Evolutionary conservation across 768 basidiomycete species (phyloP).

Genomic region (Mycena haematopus): DNA sequence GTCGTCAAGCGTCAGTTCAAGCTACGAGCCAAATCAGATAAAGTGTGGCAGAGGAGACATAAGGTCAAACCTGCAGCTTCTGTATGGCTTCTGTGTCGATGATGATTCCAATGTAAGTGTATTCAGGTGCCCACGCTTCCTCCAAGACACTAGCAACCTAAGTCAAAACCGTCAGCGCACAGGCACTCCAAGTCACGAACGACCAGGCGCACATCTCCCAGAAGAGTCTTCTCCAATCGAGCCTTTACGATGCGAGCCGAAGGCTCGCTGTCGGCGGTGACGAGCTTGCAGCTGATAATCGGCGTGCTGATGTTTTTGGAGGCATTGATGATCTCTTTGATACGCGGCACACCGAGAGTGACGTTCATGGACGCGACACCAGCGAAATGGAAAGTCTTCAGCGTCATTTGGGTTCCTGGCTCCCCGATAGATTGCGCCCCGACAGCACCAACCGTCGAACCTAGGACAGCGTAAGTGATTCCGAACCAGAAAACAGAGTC

Average conservation of each 20-base stretch:
- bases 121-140: slow-evolving; percentile 94
- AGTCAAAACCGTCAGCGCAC: slow-evolving; percentile 2
- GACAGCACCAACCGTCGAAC: slow-evolving; percentile 97
- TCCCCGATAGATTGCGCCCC: slow-evolving; percentile 99
- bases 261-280: slow-evolving; percentile 84
- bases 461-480: slow-evolving; percentile 44
- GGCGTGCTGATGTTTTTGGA: slow-evolving; percentile 98
- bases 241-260: slow-evolving; percentile 98
- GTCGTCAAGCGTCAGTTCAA: slow-evolving; percentile 92
- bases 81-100: slow-evolving; percentile 88
- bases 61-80: slow-evolving; percentile 74
- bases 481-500: neutral
- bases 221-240: slow-evolving; percentile 90
- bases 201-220: slow-evolving; percentile 78
- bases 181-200: neutral
- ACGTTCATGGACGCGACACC: slow-evolving; percentile 99
- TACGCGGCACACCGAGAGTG: slow-evolving; percentile 98
- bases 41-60: neutral
- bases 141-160: slow-evolving; percentile 92
- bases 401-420: slow-evolving; percentile 98
- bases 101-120: slow-evolving; percentile 92
- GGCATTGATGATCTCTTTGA: slow-evolving; percentile 99
- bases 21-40: slow-evolving; percentile 47
- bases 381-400: slow-evolving; percentile 99
- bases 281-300: slow-evolving; percentile 96